Conservation (phyloP, 164 flowering plant genomes). For the Taxillus chinensis region DNA sequence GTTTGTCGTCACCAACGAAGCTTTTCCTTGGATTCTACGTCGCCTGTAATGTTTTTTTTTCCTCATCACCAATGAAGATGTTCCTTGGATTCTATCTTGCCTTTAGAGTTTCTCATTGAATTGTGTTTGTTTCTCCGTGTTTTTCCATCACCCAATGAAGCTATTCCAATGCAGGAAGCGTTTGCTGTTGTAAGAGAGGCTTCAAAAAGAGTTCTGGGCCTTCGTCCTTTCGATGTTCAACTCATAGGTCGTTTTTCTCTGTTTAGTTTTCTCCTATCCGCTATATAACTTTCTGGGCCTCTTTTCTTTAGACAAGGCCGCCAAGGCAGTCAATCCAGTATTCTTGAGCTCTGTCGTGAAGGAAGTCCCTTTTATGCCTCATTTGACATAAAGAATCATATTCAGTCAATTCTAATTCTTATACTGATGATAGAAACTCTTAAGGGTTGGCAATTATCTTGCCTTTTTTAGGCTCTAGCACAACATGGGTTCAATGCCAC, state of each 20-base stretch:
- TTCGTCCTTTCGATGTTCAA: slow-evolving; percentile 97
- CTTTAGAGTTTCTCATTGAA: neutral
- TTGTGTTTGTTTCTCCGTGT: neutral
- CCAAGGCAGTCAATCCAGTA: no score
- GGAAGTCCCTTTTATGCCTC: no score
- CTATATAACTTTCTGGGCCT: neutral
- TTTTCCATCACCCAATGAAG: neutral
- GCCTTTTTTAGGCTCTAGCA: no score
- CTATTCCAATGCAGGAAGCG: slow-evolving; percentile 63
- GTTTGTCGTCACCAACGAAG: no score
- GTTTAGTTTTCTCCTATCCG: neutral
- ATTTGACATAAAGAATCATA: no score
- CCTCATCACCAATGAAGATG: neutral
- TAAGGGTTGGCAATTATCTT: no score
- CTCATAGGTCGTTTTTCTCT: slow-evolving; percentile 48
- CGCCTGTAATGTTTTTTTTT: slow-evolving; percentile 47
- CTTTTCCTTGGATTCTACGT: slow-evolving; percentile 45
- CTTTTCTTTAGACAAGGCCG: no score
- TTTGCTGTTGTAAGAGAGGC: slow-evolving; percentile 96
- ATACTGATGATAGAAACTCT: no score
- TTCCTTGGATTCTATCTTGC: neutral
- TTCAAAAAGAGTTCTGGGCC: slow-evolving; percentile 89
- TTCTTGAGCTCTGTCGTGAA: no score
- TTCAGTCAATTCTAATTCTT: no score
- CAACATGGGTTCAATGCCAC: no score